phyloP scores from a whole-genome alignment of 1,284 basidiomycete genomes.

The Filobasidium uniguttulatum region DNA sequence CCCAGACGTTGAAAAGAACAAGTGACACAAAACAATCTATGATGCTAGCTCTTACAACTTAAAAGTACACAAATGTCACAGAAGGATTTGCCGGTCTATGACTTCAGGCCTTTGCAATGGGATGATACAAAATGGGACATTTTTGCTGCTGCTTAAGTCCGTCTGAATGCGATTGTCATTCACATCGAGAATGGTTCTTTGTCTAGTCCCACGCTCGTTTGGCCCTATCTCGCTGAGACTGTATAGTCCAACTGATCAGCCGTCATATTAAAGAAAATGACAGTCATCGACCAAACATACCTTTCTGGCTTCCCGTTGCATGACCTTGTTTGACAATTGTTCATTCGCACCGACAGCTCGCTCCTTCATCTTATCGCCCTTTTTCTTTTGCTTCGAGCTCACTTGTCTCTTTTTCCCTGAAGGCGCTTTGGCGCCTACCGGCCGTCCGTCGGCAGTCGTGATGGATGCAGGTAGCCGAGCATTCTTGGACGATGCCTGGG shows the following conservation, averaged over 20 bases:
- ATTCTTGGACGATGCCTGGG: constrained; percentile 4
- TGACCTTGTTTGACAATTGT: constrained; percentile 8
- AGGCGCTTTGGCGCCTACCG: background rate
- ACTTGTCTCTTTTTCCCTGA: background rate
- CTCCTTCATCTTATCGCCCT: constrained; percentile 11
- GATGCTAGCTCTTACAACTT: too few species aligned
- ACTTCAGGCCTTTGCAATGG: too few species aligned
- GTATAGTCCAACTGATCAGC: background rate
- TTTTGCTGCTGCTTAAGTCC: too few species aligned
- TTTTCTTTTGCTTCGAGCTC: constrained; percentile 6
- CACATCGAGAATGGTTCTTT: too few species aligned
- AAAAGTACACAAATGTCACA: too few species aligned
- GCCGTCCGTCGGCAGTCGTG: too few species aligned
- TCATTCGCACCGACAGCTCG: constrained; percentile 7
- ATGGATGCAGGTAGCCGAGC: constrained; percentile 4
- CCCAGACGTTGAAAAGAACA: too few species aligned
- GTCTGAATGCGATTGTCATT: too few species aligned
- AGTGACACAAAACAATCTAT: too few species aligned
- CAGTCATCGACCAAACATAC: background rate
- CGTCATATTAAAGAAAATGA: background rate
- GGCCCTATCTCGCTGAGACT: constrained; percentile 1
- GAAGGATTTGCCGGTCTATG: too few species aligned
- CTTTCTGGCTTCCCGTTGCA: constrained; percentile 9
- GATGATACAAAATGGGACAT: too few species aligned
- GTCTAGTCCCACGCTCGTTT: constrained; percentile 1